Conservation (phyloP, 176 grass and related monocot species). For the Tuctoria greenei region DNA sequence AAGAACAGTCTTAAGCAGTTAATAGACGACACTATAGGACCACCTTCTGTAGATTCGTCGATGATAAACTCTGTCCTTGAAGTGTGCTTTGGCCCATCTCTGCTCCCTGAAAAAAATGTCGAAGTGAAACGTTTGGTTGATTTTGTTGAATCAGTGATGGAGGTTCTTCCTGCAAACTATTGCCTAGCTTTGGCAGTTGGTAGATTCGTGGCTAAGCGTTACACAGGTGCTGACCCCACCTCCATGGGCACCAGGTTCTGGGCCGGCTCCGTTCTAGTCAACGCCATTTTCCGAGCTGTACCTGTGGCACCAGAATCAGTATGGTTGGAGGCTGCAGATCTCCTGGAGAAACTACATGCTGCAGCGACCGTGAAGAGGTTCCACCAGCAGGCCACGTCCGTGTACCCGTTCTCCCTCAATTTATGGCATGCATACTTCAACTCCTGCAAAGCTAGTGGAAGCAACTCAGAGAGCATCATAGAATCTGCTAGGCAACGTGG, state of each 20-base stretch:
- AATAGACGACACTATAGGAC: constrained; percentile 75
- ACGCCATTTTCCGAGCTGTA: constrained; percentile 67
- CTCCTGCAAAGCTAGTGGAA: constrained; percentile 42
- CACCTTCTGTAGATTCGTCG: constrained; percentile 56
- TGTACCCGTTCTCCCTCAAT: constrained; percentile 86
- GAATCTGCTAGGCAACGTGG: constrained; percentile 77
- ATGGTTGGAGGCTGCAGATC: constrained; percentile 64
- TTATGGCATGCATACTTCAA: constrained; percentile 69
- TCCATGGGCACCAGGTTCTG: constrained; percentile 66
- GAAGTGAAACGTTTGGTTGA: constrained; percentile 64
- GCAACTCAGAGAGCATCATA: constrained; percentile 48
- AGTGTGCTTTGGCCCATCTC: constrained; percentile 60
- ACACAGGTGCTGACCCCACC: constrained; percentile 29
- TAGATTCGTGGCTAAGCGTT: constrained; percentile 43
- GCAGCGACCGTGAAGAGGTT: constrained; percentile 60
- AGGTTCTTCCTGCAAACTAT: constrained; percentile 82
- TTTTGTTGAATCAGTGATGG: constrained; percentile 80
- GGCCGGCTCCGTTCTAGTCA: constrained; percentile 69
- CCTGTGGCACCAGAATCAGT: constrained; percentile 79
- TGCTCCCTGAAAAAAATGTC: constrained; percentile 49
- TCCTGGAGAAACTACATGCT: constrained; percentile 60
- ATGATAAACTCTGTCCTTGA: constrained; percentile 78
- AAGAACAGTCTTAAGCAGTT: constrained; percentile 67
- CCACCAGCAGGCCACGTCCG: constrained; percentile 73
- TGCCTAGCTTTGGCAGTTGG: constrained; percentile 68